These are phyloP conservation scores for Penicillium egyptiacum DNA, from an alignment of 495 filamentous ascomycete species.

Conservation along the genomic window DNA sequence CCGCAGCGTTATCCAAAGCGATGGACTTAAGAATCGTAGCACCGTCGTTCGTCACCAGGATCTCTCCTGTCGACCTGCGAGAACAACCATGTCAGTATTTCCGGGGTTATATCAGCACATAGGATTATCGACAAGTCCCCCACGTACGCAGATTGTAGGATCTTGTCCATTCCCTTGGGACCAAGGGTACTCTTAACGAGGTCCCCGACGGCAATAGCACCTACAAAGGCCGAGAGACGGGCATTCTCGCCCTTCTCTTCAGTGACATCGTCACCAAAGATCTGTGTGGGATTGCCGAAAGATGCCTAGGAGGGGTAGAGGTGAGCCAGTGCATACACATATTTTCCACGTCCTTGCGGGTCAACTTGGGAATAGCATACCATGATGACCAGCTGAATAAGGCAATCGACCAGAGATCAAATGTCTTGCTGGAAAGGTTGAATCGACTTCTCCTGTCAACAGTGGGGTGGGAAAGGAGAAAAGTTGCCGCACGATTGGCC, in stretches of 20 bases:
- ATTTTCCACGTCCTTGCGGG: not conserved
- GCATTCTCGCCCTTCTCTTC: conserved; percentile 99
- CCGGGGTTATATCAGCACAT: conserved; percentile 21
- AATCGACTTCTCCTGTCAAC: conserved; percentile 30
- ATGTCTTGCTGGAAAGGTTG: conserved; percentile 22
- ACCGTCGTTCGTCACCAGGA: conserved; percentile 98
- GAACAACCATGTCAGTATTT: conserved; percentile 6
- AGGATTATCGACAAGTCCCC: conserved; percentile 17
- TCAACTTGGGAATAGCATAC: conserved; percentile 18
- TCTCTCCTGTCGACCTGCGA: conserved; percentile 84
- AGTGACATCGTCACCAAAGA: conserved; percentile 94
- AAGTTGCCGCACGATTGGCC: conserved; percentile 40
- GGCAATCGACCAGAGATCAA: conserved; percentile 29
- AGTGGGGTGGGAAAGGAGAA: conserved; percentile 38
- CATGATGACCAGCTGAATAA: conserved; percentile 36
- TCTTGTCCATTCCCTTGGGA: conserved; percentile 99
- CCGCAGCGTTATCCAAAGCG: conserved; percentile 97
- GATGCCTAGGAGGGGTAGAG: conserved; percentile 37
- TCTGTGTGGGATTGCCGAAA: conserved; percentile 87
- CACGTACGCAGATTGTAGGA: conserved; percentile 91
- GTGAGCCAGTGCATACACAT: conserved; percentile 7
- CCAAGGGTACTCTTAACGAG: conserved; percentile 95
- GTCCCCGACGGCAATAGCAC: conserved; percentile 96
- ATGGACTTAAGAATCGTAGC: conserved; percentile 98
- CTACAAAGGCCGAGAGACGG: conserved; percentile 92